Evolutionary conservation across 1,284 basidiomycete genomes (phyloP).

Genomic region (Ganoderma resinaceum): DNA sequence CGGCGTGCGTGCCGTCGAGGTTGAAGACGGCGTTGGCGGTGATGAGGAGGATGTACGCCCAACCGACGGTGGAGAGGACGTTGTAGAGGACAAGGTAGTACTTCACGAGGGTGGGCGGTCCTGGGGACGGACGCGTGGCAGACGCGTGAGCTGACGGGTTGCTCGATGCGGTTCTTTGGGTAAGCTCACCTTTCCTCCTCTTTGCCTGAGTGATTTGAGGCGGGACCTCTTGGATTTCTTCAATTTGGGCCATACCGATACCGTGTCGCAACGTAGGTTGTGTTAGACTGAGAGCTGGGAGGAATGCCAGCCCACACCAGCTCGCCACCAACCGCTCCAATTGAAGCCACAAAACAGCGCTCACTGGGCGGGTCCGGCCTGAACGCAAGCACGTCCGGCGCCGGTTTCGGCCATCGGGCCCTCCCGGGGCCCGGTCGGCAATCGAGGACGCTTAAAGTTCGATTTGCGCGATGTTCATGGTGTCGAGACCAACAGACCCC

Average conservation of each 20-base stretch:
- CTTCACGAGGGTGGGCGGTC: slow-evolving; percentile 43
- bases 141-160: neutral
- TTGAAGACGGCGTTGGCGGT: slow-evolving; percentile 58
- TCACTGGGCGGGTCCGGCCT: neutral
- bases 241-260: slow-evolving; percentile 25
- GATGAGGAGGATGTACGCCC: slow-evolving; percentile 72
- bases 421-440: slow-evolving; percentile 2
- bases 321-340: neutral
- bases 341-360: neutral
- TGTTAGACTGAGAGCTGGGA: slow-evolving; percentile 8
- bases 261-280: slow-evolving; percentile 5
- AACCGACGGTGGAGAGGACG: slow-evolving; percentile 72
- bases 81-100: slow-evolving; percentile 86
- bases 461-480: neutral
- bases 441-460: neutral
- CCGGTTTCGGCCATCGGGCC: neutral
- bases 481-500: neutral
- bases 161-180: neutral
- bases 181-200: slow-evolving; percentile 19
- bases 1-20: slow-evolving; percentile 35
- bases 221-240: slow-evolving; percentile 19
- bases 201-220: slow-evolving; percentile 7
- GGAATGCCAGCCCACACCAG: neutral
- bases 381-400: neutral
- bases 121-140: slow-evolving; percentile 16